Evolutionary conservation across 2,329 filamentous ascomycete species (phyloP).

Genomic region (Daldinia sp.): DNA sequence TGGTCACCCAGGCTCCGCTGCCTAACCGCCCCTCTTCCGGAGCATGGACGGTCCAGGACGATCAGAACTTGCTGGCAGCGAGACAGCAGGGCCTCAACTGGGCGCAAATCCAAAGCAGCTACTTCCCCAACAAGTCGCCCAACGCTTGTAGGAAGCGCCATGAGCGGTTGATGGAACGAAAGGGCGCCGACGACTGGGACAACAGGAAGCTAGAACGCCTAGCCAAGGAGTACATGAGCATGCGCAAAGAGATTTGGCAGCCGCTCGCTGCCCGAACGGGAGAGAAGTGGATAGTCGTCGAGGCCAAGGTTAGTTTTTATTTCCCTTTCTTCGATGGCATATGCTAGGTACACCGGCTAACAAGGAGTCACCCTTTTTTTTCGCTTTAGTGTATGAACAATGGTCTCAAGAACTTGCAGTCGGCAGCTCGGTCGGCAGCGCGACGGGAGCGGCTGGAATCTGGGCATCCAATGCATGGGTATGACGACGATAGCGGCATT

Average conservation of each 20-base stretch:
- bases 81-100: slow-evolving; percentile 84
- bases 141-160: slow-evolving; percentile 93
- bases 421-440: slow-evolving; percentile 73
- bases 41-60: slow-evolving; percentile 80
- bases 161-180: slow-evolving; percentile 83
- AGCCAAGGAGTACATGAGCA: slow-evolving; percentile 81
- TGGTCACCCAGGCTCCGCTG: slow-evolving; percentile 53
- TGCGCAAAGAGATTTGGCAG: slow-evolving; percentile 85
- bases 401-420: slow-evolving; percentile 83
- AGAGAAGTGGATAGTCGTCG: slow-evolving; percentile 83
- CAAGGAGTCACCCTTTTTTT: not conserved
- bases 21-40: slow-evolving; percentile 69
- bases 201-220: slow-evolving; percentile 78
- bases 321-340: not conserved
- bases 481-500: slow-evolving; percentile 79
- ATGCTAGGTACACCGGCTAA: slow-evolving; percentile 1
- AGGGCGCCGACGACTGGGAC: slow-evolving; percentile 82
- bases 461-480: slow-evolving; percentile 59
- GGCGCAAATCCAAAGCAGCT: slow-evolving; percentile 80
- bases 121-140: slow-evolving; percentile 81
- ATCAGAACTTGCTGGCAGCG: slow-evolving; percentile 77
- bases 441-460: slow-evolving; percentile 73
- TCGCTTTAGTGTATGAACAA: slow-evolving; percentile 79
- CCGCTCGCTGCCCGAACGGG: slow-evolving; percentile 77
- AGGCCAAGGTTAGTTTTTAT: slow-evolving; percentile 66